phyloP scores from a whole-genome alignment of 495 filamentous ascomycete species.

The Neurospora sublineolata region DNA sequence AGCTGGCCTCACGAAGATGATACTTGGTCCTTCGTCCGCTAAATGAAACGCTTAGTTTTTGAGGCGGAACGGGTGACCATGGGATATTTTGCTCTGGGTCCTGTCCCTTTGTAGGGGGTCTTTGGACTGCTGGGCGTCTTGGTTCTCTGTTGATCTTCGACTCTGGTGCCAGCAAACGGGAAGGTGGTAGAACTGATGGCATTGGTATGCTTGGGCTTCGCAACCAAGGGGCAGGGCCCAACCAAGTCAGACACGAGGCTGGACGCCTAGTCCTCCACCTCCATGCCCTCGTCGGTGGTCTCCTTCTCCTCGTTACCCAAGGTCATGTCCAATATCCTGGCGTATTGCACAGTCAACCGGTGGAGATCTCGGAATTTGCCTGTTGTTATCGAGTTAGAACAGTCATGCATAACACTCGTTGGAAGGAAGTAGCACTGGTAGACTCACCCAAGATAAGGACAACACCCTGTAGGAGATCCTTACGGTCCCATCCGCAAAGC shows the following conservation, averaged over 20 bases:
- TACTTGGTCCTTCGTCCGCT: not conserved
- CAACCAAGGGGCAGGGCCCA: not conserved
- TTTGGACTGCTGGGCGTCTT: not conserved
- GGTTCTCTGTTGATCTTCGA: not conserved
- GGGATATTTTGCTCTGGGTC: not conserved
- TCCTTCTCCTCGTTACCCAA: conserved; percentile 37
- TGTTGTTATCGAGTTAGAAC: conserved; percentile 32
- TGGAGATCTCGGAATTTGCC: conserved; percentile 92
- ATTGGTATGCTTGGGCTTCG: not conserved
- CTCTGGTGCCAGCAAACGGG: not conserved
- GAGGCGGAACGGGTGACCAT: not conserved
- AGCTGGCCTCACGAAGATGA: not conserved
- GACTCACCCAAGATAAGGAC: conserved; percentile 82
- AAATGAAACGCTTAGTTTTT: not conserved
- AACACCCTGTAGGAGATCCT: conserved; percentile 76
- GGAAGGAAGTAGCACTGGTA: not conserved
- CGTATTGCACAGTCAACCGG: conserved; percentile 82
- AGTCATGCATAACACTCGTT: not conserved
- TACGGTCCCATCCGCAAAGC: conserved; percentile 81
- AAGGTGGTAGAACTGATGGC: not conserved
- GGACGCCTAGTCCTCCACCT: conserved; percentile 9
- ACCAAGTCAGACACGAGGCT: not conserved
- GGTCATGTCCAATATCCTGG: conserved; percentile 56
- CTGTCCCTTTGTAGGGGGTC: not conserved
- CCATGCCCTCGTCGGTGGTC: conserved; percentile 12